A percentile compares a stretch with the other conserved stretches of the same genome.
Evolutionary conservation across 164 flowering plant genomes (phyloP).

Genomic region (Vitis vinifera): DNA sequence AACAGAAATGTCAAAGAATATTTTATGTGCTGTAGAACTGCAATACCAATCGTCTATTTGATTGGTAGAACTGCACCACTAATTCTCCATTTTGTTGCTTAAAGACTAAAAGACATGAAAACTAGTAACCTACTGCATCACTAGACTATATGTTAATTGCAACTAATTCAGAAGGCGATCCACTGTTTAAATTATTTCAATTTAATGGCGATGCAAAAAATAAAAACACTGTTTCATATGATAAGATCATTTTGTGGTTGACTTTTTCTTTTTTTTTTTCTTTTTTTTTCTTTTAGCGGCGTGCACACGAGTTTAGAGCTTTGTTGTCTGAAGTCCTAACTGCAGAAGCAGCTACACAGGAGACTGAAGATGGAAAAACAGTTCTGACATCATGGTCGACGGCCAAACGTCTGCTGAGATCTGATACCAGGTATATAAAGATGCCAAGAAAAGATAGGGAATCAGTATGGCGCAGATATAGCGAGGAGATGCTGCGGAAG

Average conservation of each 20-base stretch:
- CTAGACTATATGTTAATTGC: too few relatives aligned
- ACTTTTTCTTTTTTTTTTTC: not conserved
- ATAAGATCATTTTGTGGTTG: not conserved
- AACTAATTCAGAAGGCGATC: too few relatives aligned
- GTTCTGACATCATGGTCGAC: constrained; percentile 85
- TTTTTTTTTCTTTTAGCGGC: constrained; percentile 46
- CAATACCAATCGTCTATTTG: too few relatives aligned
- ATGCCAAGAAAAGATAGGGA: constrained; percentile 91
- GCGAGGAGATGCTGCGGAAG: constrained; percentile 66
- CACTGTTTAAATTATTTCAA: too few relatives aligned
- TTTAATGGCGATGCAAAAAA: too few relatives aligned
- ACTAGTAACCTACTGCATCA: too few relatives aligned
- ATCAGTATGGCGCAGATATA: constrained; percentile 74
- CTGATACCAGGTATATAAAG: constrained; percentile 73
- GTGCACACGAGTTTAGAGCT: constrained; percentile 61
- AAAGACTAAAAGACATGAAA: too few relatives aligned
- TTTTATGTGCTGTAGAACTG: too few relatives aligned
- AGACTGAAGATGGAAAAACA: constrained; percentile 82
- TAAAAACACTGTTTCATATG: not conserved
- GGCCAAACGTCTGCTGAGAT: constrained; percentile 70
- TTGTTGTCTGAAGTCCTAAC: constrained; percentile 74
- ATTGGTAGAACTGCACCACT: too few relatives aligned
- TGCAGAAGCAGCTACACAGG: constrained; percentile 57
- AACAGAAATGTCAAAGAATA: too few relatives aligned
- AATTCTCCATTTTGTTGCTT: too few relatives aligned